phyloP scores from a whole-genome alignment of 2,329 filamentous ascomycete genomes.

The Aspergillus brunneoviolaceus region DNA sequence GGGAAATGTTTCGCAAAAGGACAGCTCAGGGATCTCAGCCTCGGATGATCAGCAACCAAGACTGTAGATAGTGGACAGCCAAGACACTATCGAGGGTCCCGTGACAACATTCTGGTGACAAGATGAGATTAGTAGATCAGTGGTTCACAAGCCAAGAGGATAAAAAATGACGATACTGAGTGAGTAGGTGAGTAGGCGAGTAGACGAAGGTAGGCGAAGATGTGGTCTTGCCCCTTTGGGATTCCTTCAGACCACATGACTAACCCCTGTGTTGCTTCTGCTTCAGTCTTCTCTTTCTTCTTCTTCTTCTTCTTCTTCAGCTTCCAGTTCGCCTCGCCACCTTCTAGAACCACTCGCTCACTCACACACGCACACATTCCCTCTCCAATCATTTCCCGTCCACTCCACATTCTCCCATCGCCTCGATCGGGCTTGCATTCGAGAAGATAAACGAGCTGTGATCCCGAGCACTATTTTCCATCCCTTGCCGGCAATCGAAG shows the following conservation, averaged over 20 bases:
- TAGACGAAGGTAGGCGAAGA: not conserved
- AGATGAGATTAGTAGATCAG: not conserved
- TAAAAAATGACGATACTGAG: not conserved
- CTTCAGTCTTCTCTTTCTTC: too few relatives aligned
- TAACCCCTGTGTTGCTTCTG: not conserved
- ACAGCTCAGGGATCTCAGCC: constrained; percentile 28
- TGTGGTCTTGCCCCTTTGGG: not conserved
- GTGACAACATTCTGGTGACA: constrained; percentile 10
- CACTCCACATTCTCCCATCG: not conserved
- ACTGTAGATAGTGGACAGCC: constrained; percentile 13
- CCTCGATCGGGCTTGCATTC: not conserved
- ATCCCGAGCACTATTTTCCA: not conserved
- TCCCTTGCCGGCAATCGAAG: not conserved
- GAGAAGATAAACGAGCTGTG: not conserved
- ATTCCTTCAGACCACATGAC: not conserved
- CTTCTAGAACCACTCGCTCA: not conserved
- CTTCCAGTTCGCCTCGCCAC: not conserved
- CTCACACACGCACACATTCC: too few relatives aligned
- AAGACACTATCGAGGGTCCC: constrained; percentile 13
- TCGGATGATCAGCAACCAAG: constrained; percentile 35
- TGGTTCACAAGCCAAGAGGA: not conserved
- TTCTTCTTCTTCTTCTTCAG: too few relatives aligned
- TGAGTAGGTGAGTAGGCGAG: not conserved
- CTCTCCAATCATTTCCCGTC: not conserved
- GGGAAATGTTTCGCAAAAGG: constrained; percentile 14